Evolutionary conservation across 2,329 filamentous ascomycete genomes (phyloP).

Genomic region (Penicillium sp.): DNA sequence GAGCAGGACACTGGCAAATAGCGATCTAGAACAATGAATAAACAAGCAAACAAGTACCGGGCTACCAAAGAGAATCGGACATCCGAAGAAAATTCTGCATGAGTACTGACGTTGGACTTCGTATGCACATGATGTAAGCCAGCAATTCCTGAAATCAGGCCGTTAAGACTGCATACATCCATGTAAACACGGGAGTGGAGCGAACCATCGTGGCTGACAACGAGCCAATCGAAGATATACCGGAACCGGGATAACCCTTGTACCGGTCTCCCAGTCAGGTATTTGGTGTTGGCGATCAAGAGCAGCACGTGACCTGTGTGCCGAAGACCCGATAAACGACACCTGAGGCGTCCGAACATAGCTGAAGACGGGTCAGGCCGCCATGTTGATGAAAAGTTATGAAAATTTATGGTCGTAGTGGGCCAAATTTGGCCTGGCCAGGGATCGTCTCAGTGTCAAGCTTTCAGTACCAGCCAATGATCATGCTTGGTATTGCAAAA

Average conservation of each 20-base stretch:
- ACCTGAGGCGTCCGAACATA: constrained; percentile 1
- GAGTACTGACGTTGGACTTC: too few relatives aligned
- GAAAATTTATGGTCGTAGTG: neutral
- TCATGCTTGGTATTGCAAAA: neutral
- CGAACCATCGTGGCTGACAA: neutral
- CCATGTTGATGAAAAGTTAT: neutral
- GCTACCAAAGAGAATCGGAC: neutral
- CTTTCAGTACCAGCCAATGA: constrained; percentile 1
- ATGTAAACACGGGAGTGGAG: neutral
- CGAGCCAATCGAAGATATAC: neutral
- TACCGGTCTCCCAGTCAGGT: neutral
- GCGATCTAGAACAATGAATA: too few relatives aligned
- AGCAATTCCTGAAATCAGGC: neutral
- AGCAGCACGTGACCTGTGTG: neutral
- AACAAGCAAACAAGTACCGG: neutral
- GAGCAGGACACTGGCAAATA: too few relatives aligned
- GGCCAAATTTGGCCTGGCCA: neutral
- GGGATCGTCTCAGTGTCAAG: neutral
- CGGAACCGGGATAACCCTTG: neutral
- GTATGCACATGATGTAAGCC: too few relatives aligned
- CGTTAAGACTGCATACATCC: neutral
- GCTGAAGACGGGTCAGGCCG: constrained; percentile 2
- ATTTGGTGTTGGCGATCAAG: neutral
- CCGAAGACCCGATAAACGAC: constrained; percentile 2
- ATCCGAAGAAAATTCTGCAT: neutral